phyloP scores from a whole-genome alignment of 176 grass and related monocot genomes.

The Thalia dealbata region DNA sequence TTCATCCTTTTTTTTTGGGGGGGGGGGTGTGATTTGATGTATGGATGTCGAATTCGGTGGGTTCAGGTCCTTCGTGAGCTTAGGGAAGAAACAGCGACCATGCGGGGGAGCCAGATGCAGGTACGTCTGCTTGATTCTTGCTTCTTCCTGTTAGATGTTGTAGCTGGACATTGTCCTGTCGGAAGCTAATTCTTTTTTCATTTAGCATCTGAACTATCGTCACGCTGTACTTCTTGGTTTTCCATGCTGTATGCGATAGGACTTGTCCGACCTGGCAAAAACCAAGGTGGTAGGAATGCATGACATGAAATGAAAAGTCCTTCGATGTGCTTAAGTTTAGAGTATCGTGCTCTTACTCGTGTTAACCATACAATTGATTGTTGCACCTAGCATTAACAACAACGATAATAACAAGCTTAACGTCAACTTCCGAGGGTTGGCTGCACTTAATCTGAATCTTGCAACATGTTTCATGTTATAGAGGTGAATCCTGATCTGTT shows the following conservation, averaged over 20 bases:
- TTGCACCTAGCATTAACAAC: not conserved
- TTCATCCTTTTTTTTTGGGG: constrained; percentile 1
- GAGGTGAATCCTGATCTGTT: not conserved
- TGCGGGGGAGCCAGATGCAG: constrained; percentile 93
- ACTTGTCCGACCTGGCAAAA: not conserved
- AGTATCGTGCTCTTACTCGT: too few species aligned
- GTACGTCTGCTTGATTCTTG: constrained; percentile 19
- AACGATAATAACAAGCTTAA: too few species aligned
- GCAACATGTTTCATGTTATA: not conserved
- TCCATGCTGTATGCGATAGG: not conserved
- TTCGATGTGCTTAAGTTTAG: too few species aligned
- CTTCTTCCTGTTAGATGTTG: not conserved
- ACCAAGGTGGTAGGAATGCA: not conserved
- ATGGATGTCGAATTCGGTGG: constrained; percentile 9
- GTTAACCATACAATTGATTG: too few species aligned
- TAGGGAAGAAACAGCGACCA: constrained; percentile 64
- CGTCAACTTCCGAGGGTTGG: too few species aligned
- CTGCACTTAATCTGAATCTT: not conserved
- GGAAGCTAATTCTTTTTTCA: not conserved
- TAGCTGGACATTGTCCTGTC: not conserved
- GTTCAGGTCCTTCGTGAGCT: constrained; percentile 67
- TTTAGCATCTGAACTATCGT: not conserved
- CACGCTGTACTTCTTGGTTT: not conserved
- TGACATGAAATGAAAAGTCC: not conserved
- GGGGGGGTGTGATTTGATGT: not conserved